A percentile compares a stretch with the other conserved stretches of the same genome.
These are phyloP conservation scores for Aspergillus intermedius DNA, from an alignment of 2,329 filamentous ascomycete genomes.

Conservation along the genomic window DNA sequence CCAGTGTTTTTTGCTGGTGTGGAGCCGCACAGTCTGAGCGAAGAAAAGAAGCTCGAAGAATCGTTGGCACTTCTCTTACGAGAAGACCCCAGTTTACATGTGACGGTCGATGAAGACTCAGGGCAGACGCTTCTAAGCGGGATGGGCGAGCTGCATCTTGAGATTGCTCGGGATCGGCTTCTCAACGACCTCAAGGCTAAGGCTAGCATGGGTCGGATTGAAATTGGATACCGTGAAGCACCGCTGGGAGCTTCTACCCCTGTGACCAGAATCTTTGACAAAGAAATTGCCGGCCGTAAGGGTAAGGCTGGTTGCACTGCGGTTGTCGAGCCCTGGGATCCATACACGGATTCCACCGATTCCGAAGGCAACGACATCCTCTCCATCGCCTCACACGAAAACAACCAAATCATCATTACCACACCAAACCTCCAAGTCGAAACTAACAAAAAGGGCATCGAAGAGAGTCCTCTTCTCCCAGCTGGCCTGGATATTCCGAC, in stretches of 20 bases:
- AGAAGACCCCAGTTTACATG: conserved; percentile 87
- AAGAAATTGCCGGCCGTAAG: conserved; percentile 69
- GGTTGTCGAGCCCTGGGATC: conserved; percentile 54
- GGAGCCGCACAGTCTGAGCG: conserved; percentile 69
- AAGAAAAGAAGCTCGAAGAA: conserved; percentile 71
- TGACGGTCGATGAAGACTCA: conserved; percentile 78
- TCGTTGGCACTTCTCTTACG: conserved; percentile 71
- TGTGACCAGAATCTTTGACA: conserved; percentile 64
- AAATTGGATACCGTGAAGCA: conserved; percentile 91
- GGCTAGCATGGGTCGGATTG: conserved; percentile 78
- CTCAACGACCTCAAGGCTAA: conserved; percentile 84
- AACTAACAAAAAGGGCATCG: conserved; percentile 28
- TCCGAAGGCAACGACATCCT: conserved; percentile 22
- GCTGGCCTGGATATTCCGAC: conserved; percentile 46
- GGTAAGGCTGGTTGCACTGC: conserved; percentile 72
- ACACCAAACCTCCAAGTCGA: conserved; percentile 45
- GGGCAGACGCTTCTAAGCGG: conserved; percentile 90
- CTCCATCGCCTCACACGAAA: conserved; percentile 41
- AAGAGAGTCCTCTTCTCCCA: conserved; percentile 47
- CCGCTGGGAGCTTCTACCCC: conserved; percentile 53
- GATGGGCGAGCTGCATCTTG: conserved; percentile 93
- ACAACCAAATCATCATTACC: conserved; percentile 62
- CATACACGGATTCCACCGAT: conserved; percentile 14
- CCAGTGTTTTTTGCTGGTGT: conserved; percentile 96
- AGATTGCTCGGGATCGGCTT: conserved; percentile 83